Evolutionary conservation across 1,284 basidiomycete species (phyloP).

Genomic region (Hymenochaete sp.): DNA sequence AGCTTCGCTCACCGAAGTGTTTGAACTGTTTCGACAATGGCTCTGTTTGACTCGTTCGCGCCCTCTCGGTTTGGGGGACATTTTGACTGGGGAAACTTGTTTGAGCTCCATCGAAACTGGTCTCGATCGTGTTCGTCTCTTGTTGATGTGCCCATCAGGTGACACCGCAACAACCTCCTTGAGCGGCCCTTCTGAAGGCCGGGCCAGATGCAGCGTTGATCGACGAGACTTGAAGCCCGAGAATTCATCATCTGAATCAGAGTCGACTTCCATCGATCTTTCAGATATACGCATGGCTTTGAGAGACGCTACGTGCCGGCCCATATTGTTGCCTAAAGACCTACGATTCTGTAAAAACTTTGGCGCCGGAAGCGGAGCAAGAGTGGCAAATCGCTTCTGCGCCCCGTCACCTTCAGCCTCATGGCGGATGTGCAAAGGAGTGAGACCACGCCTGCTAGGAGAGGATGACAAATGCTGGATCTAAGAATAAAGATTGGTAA

Average conservation of each 20-base stretch:
- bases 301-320: constrained; percentile 11
- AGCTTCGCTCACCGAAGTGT: constrained; percentile 18
- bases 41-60: constrained; percentile 32
- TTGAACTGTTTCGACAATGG: constrained; percentile 20
- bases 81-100: constrained; percentile 26
- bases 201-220: constrained; percentile 3
- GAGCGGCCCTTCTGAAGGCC: constrained; percentile 27
- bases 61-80: constrained; percentile 7
- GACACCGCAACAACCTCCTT: constrained; percentile 59
- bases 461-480: constrained; percentile 15
- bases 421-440: constrained; percentile 16
- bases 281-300: constrained; percentile 16
- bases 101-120: constrained; percentile 56
- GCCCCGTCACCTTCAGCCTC: constrained; percentile 6
- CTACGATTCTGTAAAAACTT: constrained; percentile 11
- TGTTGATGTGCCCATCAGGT: constrained; percentile 62
- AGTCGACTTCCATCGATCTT: constrained; percentile 9
- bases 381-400: constrained; percentile 11
- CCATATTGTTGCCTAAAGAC: constrained; percentile 10
- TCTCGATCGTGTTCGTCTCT: constrained; percentile 58
- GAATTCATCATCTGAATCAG: constrained; percentile 16
- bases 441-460: constrained; percentile 13
- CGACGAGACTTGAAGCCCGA: constrained; percentile 10
- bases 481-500: constrained; percentile 1
- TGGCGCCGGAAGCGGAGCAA: constrained; percentile 16